Percentiles rank a stretch among this genome's conserved stretches.
These are phyloP conservation scores for Agaricus blazei DNA, from an alignment of 768 basidiomycete genomes.

Conservation along the genomic window DNA sequence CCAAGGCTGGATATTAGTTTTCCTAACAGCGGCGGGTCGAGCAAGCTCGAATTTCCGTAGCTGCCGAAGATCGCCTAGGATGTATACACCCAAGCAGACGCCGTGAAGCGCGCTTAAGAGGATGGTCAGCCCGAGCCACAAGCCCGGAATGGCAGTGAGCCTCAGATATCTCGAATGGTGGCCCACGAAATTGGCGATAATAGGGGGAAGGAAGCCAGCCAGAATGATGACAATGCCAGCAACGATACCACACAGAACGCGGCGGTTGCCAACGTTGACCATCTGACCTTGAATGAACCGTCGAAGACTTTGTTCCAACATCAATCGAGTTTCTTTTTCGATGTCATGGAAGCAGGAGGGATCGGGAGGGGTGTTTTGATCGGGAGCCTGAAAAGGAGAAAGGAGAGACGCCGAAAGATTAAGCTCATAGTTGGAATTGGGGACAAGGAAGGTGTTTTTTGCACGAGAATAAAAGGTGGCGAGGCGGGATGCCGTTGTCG, in stretches of 20 bases:
- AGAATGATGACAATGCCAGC: conserved; percentile 51
- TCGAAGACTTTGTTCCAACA: conserved; percentile 58
- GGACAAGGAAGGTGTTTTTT: conserved; percentile 77
- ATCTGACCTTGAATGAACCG: conserved; percentile 67
- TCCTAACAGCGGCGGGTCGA: conserved; percentile 58
- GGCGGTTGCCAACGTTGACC: conserved; percentile 65
- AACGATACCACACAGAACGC: conserved; percentile 65
- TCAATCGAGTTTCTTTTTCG: conserved; percentile 47
- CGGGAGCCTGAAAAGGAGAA: conserved; percentile 47
- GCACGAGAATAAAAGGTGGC: conserved; percentile 76
- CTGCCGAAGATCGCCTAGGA: conserved; percentile 77
- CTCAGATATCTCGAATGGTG: conserved; percentile 52
- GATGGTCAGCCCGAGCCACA: conserved; percentile 66
- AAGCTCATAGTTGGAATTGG: conserved; percentile 66
- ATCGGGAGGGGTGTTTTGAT: conserved; percentile 51
- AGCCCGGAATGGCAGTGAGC: conserved; percentile 54
- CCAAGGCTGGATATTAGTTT: conserved; percentile 16
- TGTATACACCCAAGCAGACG: conserved; percentile 72
- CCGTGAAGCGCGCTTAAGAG: conserved; percentile 63
- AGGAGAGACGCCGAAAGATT: conserved; percentile 63
- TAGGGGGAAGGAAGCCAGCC: conserved; percentile 42
- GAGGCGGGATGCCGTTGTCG: conserved; percentile 23
- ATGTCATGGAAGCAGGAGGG: conserved; percentile 60
- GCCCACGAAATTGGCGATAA: conserved; percentile 40
- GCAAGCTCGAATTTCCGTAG: conserved; percentile 75